Evolutionary conservation across 163 green algal genomes (phyloP).

Genomic region (Scenedesmus sp.): DNA sequence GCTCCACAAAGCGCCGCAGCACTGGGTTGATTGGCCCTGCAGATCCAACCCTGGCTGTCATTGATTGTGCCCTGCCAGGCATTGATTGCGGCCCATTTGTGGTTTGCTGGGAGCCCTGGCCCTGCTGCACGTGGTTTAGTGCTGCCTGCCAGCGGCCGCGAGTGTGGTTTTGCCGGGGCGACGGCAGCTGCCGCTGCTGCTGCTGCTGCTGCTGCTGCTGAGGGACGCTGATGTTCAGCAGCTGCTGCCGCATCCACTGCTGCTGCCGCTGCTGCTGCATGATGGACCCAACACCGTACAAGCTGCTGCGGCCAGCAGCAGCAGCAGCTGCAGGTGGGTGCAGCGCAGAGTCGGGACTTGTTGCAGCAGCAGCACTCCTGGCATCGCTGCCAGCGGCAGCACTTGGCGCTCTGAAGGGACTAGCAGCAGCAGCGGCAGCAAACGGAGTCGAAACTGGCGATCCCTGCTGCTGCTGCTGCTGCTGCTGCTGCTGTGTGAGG

Average conservation of each 20-base stretch:
- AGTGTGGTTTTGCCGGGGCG: background rate
- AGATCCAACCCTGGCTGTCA: background rate
- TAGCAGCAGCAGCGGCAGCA: slow-evolving; percentile 1
- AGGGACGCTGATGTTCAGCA: background rate
- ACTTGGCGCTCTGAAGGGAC: background rate
- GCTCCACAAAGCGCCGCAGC: background rate
- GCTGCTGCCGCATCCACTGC: background rate
- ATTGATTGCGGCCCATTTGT: background rate
- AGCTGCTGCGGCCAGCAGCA: background rate
- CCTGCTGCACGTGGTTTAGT: background rate
- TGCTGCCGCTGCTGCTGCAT: slow-evolving; percentile 31
- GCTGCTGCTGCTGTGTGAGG: background rate
- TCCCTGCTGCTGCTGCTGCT: slow-evolving; percentile 20
- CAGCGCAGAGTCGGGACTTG: background rate
- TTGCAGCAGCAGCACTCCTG: background rate
- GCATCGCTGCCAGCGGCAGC: background rate
- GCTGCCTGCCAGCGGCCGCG: background rate
- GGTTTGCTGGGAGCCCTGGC: background rate
- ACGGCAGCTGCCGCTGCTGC: background rate
- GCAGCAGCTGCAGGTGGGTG: background rate
- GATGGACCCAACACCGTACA: background rate
- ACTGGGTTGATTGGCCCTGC: background rate
- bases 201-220: background rate
- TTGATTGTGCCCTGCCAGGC: background rate
- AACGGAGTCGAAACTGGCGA: background rate